A percentile compares a stretch with the other conserved stretches of the same genome.
phyloP scores from a whole-genome alignment of 2,329 filamentous ascomycete species.

The Scorias spongiosa region DNA sequence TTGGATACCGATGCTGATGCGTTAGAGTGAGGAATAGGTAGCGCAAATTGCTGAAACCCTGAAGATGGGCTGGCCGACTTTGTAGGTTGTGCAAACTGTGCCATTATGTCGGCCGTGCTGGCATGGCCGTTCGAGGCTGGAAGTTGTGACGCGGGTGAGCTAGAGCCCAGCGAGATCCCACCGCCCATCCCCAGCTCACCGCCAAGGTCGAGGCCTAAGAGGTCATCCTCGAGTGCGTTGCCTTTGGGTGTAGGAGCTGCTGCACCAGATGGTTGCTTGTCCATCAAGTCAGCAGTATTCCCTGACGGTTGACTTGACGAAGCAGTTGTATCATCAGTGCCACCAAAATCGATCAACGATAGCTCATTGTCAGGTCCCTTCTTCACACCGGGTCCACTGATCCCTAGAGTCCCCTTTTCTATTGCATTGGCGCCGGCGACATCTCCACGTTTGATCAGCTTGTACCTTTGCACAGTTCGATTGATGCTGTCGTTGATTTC shows the following conservation, averaged over 20 bases:
- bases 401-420: constrained; percentile 62
- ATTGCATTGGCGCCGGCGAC: constrained; percentile 69
- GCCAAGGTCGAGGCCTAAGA: constrained; percentile 74
- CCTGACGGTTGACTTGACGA: constrained; percentile 12
- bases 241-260: constrained; percentile 32
- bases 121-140: constrained; percentile 23
- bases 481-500: constrained; percentile 99
- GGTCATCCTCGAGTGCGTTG: constrained; percentile 70
- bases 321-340: constrained; percentile 40
- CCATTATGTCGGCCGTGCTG: constrained; percentile 17
- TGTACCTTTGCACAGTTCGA: constrained; percentile 87
- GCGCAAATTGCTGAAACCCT: neutral
- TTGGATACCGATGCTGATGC: neutral
- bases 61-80: neutral
- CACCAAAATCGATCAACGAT: constrained; percentile 86
- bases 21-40: neutral
- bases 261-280: constrained; percentile 20
- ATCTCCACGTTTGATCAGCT: constrained; percentile 90
- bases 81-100: constrained; percentile 16
- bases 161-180: constrained; percentile 59
- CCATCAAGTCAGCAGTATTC: constrained; percentile 1
- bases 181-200: constrained; percentile 61
- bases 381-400: constrained; percentile 45
- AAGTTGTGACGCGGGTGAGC: constrained; percentile 15
- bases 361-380: constrained; percentile 62